Conservation (phyloP, 305 asterid species). For the Solanum hybrid region DNA sequence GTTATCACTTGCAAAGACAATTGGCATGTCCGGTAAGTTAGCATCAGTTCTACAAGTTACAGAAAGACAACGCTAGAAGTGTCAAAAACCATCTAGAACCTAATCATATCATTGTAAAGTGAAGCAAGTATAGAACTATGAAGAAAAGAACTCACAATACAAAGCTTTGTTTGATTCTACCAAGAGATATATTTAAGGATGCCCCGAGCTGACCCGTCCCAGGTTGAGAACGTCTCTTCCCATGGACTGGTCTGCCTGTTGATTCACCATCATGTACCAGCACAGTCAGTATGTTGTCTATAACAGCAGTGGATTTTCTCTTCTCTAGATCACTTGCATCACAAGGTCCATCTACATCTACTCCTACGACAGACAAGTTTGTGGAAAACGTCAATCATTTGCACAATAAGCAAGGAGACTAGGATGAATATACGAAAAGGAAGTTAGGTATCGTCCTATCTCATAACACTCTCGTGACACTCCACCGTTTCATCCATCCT, state of each 20-base stretch:
- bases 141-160: slow-evolving; percentile 80
- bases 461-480: neutral
- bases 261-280: slow-evolving; percentile 64
- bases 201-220: slow-evolving; percentile 34
- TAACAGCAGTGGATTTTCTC: slow-evolving; percentile 46
- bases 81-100: neutral
- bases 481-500: neutral
- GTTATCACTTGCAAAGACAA: slow-evolving; percentile 74
- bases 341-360: slow-evolving; percentile 43
- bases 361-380: slow-evolving; percentile 35
- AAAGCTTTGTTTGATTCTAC: slow-evolving; percentile 99
- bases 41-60: slow-evolving; percentile 60
- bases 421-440: neutral
- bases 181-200: slow-evolving; percentile 65
- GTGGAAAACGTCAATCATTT: neutral
- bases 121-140: neutral
- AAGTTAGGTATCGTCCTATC: neutral
- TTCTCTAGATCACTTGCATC: slow-evolving; percentile 76
- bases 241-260: slow-evolving; percentile 54
- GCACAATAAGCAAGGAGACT: neutral
- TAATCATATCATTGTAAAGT: neutral
- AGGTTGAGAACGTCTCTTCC: slow-evolving; percentile 42
- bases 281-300: slow-evolving; percentile 50
- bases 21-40: slow-evolving; percentile 65
- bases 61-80: neutral